phyloP scores from a whole-genome alignment of 2,329 filamentous ascomycete species.

The Ophiosphaerella narmari region DNA sequence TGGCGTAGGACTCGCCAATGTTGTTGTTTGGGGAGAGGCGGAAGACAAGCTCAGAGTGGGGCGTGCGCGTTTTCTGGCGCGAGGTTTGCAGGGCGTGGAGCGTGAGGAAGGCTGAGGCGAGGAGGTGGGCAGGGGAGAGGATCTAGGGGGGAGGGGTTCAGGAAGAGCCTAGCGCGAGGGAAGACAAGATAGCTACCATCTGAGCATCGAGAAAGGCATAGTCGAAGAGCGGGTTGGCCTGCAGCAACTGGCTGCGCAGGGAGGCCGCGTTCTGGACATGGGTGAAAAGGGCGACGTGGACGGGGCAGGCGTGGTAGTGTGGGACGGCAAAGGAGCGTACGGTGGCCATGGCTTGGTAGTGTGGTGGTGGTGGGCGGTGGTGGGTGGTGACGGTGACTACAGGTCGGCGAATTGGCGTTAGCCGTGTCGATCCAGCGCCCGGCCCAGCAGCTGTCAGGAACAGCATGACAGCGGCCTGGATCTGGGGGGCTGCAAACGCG shows the following conservation, averaged over 20 bases:
- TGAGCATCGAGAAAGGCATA: slow-evolving; percentile 92
- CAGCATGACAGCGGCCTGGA: slow-evolving; percentile 14
- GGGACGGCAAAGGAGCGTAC: slow-evolving; percentile 74
- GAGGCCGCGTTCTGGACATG: slow-evolving; percentile 77
- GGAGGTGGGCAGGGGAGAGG: slow-evolving; percentile 71
- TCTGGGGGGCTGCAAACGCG: slow-evolving; percentile 1
- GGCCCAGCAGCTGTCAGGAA: slow-evolving; percentile 16
- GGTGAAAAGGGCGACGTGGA: slow-evolving; percentile 77
- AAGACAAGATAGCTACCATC: slow-evolving; percentile 56
- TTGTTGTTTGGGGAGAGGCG: slow-evolving; percentile 82
- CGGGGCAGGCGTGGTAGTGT: slow-evolving; percentile 71
- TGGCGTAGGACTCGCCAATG: slow-evolving; percentile 88
- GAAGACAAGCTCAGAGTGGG: slow-evolving; percentile 87
- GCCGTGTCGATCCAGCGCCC: not conserved
- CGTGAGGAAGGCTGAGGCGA: slow-evolving; percentile 79
- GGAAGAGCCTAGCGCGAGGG: slow-evolving; percentile 6
- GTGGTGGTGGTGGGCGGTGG: slow-evolving; percentile 7
- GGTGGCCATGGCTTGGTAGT: slow-evolving; percentile 48
- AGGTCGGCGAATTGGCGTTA: not conserved
- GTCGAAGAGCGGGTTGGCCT: slow-evolving; percentile 82
- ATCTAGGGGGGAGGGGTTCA: slow-evolving; percentile 54
- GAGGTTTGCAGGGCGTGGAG: slow-evolving; percentile 66
- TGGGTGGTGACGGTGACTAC: not conserved
- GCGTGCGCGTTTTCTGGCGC: slow-evolving; percentile 72
- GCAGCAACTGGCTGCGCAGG: slow-evolving; percentile 81